Base-by-base conservation (phyloP, 2,329 filamentous ascomycete species). In the Aspergillus flavus region DNA sequence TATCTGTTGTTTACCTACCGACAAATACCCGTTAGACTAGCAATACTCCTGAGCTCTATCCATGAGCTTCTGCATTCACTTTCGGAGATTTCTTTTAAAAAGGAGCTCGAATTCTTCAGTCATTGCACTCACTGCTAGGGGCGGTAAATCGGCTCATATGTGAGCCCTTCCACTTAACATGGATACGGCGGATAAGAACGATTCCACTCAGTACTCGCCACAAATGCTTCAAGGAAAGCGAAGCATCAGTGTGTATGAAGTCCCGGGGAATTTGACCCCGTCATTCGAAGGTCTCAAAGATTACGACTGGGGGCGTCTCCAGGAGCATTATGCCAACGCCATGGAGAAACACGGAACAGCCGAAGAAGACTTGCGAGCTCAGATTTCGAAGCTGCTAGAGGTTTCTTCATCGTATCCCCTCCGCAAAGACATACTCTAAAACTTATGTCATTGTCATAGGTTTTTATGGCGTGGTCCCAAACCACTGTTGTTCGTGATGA, bases 251-350 rank as follows among this genome's bases (percentile, higher is more conserved):
- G n/a, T 56, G 50, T n/a, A 43, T 41, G 53, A 32, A 46, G 21
- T n/a, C 39, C 34, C 57, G 11, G 46, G 66, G 34, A 57, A 69
- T 61, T 71, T 69, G 57, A 66, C 63, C 57, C 78, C 61, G 64
- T 69, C 85, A 1, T 83, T 85, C 0, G 83, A 83, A 21, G 78
- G 80, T 58, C 79, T 92, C 64, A 78, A 80, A 53, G 59, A 79
- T 72, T 93, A 91, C 71, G 87, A 94, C 77, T 97, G 93, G 93
- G 82, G 89, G 3, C 85, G 89, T n/a, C 89, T 97, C 36, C 85
- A 93, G 75, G 73, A 81, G 1, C 86, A 87, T 48, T 96, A 93
- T 69, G 83, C 89, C 63, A 80, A 85, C 58, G 87, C 87, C 21
- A 85, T 96, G 70, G 78, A 82, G 16, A 83, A 88, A 46, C 86